Evolutionary conservation across 148 eudicot genomes (phyloP), one percentile per base, ranked within the genome.

Genomic region (Heliosperma pusillum): DNA sequence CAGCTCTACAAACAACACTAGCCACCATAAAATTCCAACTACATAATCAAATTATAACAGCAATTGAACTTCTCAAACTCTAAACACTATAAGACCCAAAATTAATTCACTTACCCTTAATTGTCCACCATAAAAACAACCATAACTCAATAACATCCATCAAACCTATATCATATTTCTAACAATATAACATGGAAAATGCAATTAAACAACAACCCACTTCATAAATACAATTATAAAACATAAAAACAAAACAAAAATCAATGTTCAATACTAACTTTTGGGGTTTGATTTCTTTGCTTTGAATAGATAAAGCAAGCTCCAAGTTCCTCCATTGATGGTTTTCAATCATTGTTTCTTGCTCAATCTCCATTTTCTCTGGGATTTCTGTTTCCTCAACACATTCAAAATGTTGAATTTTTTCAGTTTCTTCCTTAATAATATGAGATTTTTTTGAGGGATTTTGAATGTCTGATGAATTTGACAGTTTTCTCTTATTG

Each of bases 251-350:
- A 24, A 36, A 24, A 24, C 22, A 71, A 64, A 50, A 4, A 53
- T 65, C 58, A 75, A 16, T 5, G 42, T 36, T 36, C 42, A 36
- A 36, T 36, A 76, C 87, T 72, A 75, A 93, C 98, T 71, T 74
- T 26, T 33, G 77, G 79, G 78, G 13, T 71, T 66, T 75, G 21
- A 81, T 21, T 30, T 81, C 69, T 72, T 88, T 86, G 77, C 79
- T 85, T 77, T 90, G 83, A 16, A 95, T 82, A 1, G 84, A 81
- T 21, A 92, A 80, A 75, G 82, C 74, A 20, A 92, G 73, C 79
- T 95, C 87, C 69, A 92, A 78, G 62, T 90, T 90, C 75, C 85
- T 83, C 98, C 98, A 92, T 53, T 91, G 89, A 75, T 73, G 75
- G 20, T 57, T 72, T 13, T 45, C 66, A 67, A 2, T 33, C 12